Conservation (phyloP, 2,329 filamentous ascomycete species). For the Raffaelea deltoideospora region DNA sequence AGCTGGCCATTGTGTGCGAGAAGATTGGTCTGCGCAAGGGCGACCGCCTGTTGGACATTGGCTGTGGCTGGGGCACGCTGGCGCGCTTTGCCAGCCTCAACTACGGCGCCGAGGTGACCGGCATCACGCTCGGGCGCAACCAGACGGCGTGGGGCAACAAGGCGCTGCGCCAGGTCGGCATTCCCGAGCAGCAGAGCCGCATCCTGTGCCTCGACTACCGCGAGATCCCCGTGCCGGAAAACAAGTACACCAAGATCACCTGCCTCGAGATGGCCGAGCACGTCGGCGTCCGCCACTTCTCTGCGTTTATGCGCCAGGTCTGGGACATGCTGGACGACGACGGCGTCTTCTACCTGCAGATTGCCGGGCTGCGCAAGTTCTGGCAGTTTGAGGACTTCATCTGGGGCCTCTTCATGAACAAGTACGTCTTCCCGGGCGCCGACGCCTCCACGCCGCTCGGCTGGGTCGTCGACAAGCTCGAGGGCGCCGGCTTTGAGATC, state of each 20-base stretch:
- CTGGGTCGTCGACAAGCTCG: conserved; percentile 70
- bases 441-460: conserved; percentile 89
- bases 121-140: conserved; percentile 88
- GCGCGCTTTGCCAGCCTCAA: conserved; percentile 84
- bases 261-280: conserved; percentile 98
- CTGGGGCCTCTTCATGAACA: conserved; percentile 99
- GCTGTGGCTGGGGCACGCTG: conserved; percentile 95
- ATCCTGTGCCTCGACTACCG: conserved; percentile 97
- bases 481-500: conserved; percentile 78
- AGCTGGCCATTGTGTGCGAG: conserved; percentile 85
- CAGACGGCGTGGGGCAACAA: conserved; percentile 95
- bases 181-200: conserved; percentile 75
- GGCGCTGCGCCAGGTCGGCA: conserved; percentile 66
- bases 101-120: conserved; percentile 70
- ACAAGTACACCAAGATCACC: conserved; percentile 85
- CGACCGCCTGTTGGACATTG: conserved; percentile 81
- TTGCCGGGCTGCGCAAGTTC: conserved; percentile 79
- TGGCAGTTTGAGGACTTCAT: conserved; percentile 98
- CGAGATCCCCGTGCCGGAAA: conserved; percentile 68
- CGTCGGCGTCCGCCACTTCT: conserved; percentile 84
- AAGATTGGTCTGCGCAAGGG: conserved; percentile 76
- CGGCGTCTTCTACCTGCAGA: conserved; percentile 90
- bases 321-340: conserved; percentile 95
- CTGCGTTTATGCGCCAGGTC: conserved; percentile 68
- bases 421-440: conserved; percentile 94